These are phyloP conservation scores for Penicillium canariense DNA, from an alignment of 495 filamentous ascomycete genomes.

Conservation along the genomic window DNA sequence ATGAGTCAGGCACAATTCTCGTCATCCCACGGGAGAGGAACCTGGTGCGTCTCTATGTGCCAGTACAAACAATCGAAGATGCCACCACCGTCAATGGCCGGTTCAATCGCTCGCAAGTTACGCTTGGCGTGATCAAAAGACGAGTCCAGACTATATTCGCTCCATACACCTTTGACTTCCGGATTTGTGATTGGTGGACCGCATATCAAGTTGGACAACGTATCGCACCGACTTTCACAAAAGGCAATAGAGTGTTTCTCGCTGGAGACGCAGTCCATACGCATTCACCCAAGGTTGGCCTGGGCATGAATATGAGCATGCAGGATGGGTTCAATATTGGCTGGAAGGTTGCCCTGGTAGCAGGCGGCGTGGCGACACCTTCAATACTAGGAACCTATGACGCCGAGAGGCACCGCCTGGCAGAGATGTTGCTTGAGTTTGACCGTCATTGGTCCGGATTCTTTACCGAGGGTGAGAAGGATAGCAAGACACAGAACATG, in stretches of 20 bases:
- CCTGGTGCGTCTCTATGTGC: conserved; percentile 68
- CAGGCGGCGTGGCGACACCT: conserved; percentile 54
- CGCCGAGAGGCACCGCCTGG: conserved; percentile 65
- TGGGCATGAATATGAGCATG: conserved; percentile 85
- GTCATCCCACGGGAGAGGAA: conserved; percentile 66
- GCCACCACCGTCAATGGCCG: conserved; percentile 1
- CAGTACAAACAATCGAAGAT: conserved; percentile 45
- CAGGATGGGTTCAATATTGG: conserved; percentile 76
- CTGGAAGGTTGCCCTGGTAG: conserved; percentile 75
- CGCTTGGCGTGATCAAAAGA: conserved; percentile 54
- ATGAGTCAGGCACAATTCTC: conserved; percentile 60
- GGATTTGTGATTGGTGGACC: conserved; percentile 59
- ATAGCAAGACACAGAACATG: conserved; percentile 25
- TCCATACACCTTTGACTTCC: conserved; percentile 60
- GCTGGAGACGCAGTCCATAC: conserved; percentile 83
- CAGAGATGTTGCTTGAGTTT: conserved; percentile 68
- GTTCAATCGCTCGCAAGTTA: conserved; percentile 56
- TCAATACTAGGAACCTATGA: conserved; percentile 69
- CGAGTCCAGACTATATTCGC: conserved; percentile 58
- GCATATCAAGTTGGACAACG: conserved; percentile 68
- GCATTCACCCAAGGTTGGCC: conserved; percentile 78
- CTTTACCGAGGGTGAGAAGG: conserved; percentile 15
- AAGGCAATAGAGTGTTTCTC: conserved; percentile 69
- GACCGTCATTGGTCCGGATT: conserved; percentile 44
- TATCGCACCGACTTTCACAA: conserved; percentile 63